Conservation (phyloP, 176 grass and related monocot species). For the Areca catechu region DNA sequence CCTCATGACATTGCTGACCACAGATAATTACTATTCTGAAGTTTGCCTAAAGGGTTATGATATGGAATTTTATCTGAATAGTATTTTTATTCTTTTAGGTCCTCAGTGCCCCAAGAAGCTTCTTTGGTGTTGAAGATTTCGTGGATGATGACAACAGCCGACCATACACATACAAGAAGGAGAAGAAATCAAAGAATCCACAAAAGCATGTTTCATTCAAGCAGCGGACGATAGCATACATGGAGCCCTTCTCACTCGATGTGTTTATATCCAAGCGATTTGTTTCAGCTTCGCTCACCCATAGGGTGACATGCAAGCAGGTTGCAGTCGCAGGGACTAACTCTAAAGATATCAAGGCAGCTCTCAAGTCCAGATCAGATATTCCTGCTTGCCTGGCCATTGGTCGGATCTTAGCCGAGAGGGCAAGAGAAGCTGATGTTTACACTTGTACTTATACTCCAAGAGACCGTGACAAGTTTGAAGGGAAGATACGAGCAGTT, state of each 20-base stretch:
- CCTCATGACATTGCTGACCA: too few species aligned
- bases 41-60: neutral
- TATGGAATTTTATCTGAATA: neutral
- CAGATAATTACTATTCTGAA: neutral
- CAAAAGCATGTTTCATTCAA: slow-evolving; percentile 95
- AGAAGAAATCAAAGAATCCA: slow-evolving; percentile 79
- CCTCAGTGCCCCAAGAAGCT: slow-evolving; percentile 56
- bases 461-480: slow-evolving; percentile 65
- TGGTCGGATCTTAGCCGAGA: slow-evolving; percentile 66
- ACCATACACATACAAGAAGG: slow-evolving; percentile 94
- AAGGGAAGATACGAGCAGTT: slow-evolving; percentile 77
- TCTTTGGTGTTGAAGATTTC: slow-evolving; percentile 89
- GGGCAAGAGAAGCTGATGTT: slow-evolving; percentile 77
- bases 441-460: slow-evolving; percentile 79
- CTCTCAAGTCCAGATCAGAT: slow-evolving; percentile 52
- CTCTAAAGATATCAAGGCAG: slow-evolving; percentile 78
- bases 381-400: slow-evolving; percentile 74
- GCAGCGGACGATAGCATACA: slow-evolving; percentile 70
- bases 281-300: slow-evolving; percentile 74
- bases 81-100: slow-evolving; percentile 23
- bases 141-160: slow-evolving; percentile 79
- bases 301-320: slow-evolving; percentile 82
- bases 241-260: slow-evolving; percentile 88
- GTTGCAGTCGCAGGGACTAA: slow-evolving; percentile 76
- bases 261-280: slow-evolving; percentile 90